Evolutionary conservation across 208 protist genomes (phyloP).

Genomic region (Acanthamoeba castellanii): DNA sequence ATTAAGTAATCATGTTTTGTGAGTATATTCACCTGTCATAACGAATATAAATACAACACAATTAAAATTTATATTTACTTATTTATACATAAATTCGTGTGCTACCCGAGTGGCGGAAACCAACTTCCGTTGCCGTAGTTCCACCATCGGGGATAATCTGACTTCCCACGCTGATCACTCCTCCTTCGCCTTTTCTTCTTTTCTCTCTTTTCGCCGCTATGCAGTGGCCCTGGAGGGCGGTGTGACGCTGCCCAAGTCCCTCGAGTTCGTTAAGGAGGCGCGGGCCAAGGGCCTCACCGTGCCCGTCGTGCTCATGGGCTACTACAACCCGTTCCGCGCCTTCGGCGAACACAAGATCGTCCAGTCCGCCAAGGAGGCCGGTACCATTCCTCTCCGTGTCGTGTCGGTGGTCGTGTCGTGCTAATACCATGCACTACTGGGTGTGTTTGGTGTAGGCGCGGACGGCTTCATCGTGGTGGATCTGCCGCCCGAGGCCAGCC

Average conservation of each 20-base stretch:
- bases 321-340: conserved; percentile 88
- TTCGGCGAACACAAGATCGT: conserved; percentile 78
- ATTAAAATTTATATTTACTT: no score
- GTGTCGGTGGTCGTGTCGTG: no score
- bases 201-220: neutral
- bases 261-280: conserved; percentile 81
- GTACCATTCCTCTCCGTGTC: neutral
- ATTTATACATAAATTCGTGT: no score
- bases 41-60: no score
- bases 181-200: no score
- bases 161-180: no score
- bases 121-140: no score
- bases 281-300: conserved; percentile 87
- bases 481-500: conserved; percentile 88
- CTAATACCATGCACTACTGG: no score
- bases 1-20: neutral
- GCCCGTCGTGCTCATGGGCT: conserved; percentile 91
- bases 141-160: no score
- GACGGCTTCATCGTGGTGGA: conserved; percentile 92
- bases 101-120: no score
- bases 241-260: conserved; percentile 74
- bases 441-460: conserved; percentile 70
- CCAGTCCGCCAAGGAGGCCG: conserved; percentile 60
- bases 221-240: conserved; percentile 26
- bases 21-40: no score